Evolutionary conservation across 106 monocot species (phyloP), one percentile per base, ranked within the genome.

Genomic region (Vanilla planifolia): DNA sequence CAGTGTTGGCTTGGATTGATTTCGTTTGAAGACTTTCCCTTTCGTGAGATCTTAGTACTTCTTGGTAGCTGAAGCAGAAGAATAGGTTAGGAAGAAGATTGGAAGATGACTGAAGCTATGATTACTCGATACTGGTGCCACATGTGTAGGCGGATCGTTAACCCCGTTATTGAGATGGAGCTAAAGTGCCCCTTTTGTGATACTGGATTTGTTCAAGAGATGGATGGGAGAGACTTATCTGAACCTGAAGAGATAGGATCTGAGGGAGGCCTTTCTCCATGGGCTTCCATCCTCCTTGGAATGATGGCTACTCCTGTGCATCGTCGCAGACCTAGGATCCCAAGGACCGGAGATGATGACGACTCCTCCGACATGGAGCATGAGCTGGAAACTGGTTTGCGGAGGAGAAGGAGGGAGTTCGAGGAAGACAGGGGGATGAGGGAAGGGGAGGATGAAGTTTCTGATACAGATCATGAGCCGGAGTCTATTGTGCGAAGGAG

Each of bases 131-230:
- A 73, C 42, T 82, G 66, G 69, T 82, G 82, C 55, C 69, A 82
- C 36, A 62, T 65, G 57, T 82, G 82, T 62, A 41, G 65, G 6
- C 64, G 43, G 40, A 62, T 48, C 33, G 65, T 82, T 37, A 53
- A 48, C 51, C 77, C 82, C 2, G 33, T 61, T 19, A 69, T 70
- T 69, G 77, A 43, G 25, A 23, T 48, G 6, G 72, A 77, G 28
- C 61, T 77, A 39, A 70, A 82, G 48, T 82, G 82, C 77, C 82
- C 82, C 19, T 42, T 42, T 10, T 82, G 82, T 47, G 68, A 70
- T 26, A 56, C 53, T 20, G 77, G 77, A 9, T 82, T 82, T 48
- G 57, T 82, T 15, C 77, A 82, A 61, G 64, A 77, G 41, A 71
- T 83, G 56, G 55, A 7, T 13, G 70, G 33, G 15, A 19, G 55